Percentiles rank a stretch among this genome's conserved stretches.
These are phyloP conservation scores for Rhizoclosmatium globosum DNA, from an alignment of 192 early-diverging fungal genomes.

Conservation along the genomic window DNA sequence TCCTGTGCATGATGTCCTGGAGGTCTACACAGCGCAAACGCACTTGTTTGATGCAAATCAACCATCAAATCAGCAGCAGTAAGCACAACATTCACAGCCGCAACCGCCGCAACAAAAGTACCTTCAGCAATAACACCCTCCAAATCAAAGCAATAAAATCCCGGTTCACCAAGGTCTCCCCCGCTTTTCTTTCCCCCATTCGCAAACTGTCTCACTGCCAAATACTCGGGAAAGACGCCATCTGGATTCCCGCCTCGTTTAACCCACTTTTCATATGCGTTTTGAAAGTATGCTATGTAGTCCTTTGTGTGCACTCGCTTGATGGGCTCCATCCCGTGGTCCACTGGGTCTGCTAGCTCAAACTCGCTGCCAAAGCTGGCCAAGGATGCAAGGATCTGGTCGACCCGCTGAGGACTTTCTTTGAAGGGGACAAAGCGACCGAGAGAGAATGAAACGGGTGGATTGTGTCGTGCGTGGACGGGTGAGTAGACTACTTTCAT, in stretches of 20 bases:
- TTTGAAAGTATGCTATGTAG: conserved; percentile 66
- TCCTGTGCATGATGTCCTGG: conserved; percentile 29
- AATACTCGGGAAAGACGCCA: conserved; percentile 61
- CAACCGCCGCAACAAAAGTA: conserved; percentile 70
- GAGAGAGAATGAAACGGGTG: conserved; percentile 35
- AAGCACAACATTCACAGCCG: conserved; percentile 70
- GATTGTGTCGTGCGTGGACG: conserved; percentile 27
- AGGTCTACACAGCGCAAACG: conserved; percentile 46
- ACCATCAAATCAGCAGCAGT: conserved; percentile 65
- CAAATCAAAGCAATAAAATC: conserved; percentile 54
- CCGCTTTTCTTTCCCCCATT: conserved; percentile 26
- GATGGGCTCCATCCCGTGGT: conserved; percentile 67
- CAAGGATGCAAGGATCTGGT: conserved; percentile 32
- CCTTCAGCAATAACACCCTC: conserved; percentile 66
- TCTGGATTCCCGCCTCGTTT: conserved; percentile 61
- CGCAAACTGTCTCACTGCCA: conserved; percentile 50
- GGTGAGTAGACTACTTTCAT: conserved; percentile 2
- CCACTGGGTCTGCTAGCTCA: conserved; percentile 33
- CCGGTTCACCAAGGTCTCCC: conserved; percentile 2
- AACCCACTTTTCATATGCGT: conserved; percentile 58
- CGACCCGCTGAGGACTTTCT: conserved; percentile 43
- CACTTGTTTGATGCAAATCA: neutral
- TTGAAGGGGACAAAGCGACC: conserved; percentile 43
- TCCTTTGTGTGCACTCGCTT: conserved; percentile 63
- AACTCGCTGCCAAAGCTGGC: neutral